Base-by-base conservation (phyloP, 2,329 filamentous ascomycete genomes). In the Leptographium radiaticola region DNA sequence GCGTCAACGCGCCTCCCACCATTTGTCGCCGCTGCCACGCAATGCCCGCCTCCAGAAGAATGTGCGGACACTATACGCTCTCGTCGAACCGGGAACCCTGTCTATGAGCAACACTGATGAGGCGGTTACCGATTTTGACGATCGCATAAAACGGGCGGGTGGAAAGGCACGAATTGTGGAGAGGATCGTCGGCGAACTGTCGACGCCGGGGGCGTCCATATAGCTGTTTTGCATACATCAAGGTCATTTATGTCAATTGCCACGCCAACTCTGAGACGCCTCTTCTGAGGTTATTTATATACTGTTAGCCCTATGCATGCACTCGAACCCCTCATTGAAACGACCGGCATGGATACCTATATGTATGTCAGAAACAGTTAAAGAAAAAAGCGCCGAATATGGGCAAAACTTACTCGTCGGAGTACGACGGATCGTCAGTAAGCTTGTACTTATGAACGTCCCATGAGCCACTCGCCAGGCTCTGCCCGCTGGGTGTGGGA, bases 81-180 rank as follows among this genome's bases (percentile, higher is more conserved):
- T 96, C 15, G 83, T 89, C 4, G 89, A 95, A 65, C 83, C 84
- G 0, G 81, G 82, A 6, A 91, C 83, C 1, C 69, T 96, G 45
- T 83, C 83, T 16, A 90, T 83, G 20, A 76, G 84, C 56, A 98
- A 98, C 65, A 85, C 80, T 6, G 91, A 97, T 64, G 88, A 95
- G 48, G 84, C 85, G 0, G 89, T 98, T 25, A 85, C 86, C 51
- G 90, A 96, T 62, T 90, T 95, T 63, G 93, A 98, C 63, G 88
- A 96, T 65, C 77, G 90, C 13, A 65, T 95, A 42, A 93, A 90
- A 69, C 80, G 87, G 59, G 91, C 89, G 5, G 79, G 82, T 60
- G 86, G 86, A 4, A 96, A 95, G 66, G 79, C 80, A 1, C 95
- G 91, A 68, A 78, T 98, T 48, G 82, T 97, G 46, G 86, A 93